Percentiles rank a stretch among this genome's conserved stretches.
phyloP scores from a whole-genome alignment of 768 basidiomycete species.

The Amylocystis lapponica region DNA sequence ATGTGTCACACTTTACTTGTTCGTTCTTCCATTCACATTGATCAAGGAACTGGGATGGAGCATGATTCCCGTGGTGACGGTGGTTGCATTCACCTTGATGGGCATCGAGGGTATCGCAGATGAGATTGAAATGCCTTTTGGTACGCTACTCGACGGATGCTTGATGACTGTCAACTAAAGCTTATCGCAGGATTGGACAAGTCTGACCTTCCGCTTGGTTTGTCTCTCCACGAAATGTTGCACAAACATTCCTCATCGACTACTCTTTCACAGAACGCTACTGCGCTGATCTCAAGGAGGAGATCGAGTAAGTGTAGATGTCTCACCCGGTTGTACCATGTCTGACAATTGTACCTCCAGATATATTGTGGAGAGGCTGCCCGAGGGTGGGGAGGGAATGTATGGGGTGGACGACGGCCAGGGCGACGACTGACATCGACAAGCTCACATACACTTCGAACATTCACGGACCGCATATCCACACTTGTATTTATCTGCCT shows the following conservation, averaged over 20 bases:
- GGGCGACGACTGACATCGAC: constrained; percentile 59
- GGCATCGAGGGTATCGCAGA: constrained; percentile 96
- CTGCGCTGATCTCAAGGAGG: constrained; percentile 81
- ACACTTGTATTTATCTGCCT: neutral
- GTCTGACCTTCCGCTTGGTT: constrained; percentile 72
- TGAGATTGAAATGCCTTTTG: constrained; percentile 94
- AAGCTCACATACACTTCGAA: neutral
- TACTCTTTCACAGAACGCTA: constrained; percentile 56
- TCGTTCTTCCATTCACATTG: constrained; percentile 83
- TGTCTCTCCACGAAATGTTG: constrained; percentile 12
- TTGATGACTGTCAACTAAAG: neutral
- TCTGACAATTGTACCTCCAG: constrained; percentile 29
- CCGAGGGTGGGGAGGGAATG: constrained; percentile 69
- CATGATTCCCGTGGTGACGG: constrained; percentile 79
- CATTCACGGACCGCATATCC: neutral
- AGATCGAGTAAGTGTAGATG: constrained; percentile 75
- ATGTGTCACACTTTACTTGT: constrained; percentile 90
- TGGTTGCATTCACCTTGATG: constrained; percentile 88
- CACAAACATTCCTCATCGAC: neutral
- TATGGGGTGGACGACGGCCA: constrained; percentile 76
- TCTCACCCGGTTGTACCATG: neutral
- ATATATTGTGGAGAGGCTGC: constrained; percentile 63
- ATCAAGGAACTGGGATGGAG: constrained; percentile 79
- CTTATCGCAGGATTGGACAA: constrained; percentile 33
- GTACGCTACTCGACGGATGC: constrained; percentile 31